Conservation (phyloP, 2,329 filamentous ascomycete species). For the Microthyrium microscopicum region DNA sequence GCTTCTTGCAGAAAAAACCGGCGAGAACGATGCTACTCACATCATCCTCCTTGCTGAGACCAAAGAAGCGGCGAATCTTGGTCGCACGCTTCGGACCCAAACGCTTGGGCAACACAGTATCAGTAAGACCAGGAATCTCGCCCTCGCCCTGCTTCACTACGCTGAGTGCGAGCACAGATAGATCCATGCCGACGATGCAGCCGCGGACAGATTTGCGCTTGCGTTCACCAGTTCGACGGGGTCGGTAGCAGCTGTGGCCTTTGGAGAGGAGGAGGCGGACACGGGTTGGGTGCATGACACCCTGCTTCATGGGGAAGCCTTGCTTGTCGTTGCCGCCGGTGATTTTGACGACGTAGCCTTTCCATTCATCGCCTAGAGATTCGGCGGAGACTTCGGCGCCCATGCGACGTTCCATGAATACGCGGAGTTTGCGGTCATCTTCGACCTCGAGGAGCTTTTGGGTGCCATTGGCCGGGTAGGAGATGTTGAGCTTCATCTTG, state of each 20-base stretch:
- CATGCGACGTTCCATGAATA: constrained; percentile 99
- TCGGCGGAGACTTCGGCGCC: constrained; percentile 85
- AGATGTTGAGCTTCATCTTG: constrained; percentile 66
- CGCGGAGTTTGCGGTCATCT: constrained; percentile 96
- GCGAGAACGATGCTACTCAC: constrained; percentile 73
- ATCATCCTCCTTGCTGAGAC: constrained; percentile 99
- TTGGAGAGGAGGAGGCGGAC: constrained; percentile 90
- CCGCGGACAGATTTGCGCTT: constrained; percentile 98
- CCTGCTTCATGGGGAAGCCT: constrained; percentile 99
- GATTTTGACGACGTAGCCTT: constrained; percentile 99
- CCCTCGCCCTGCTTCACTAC: constrained; percentile 96
- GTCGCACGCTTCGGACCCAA: constrained; percentile 98
- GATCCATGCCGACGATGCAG: constrained; percentile 93
- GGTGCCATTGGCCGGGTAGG: constrained; percentile 97
- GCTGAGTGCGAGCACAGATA: constrained; percentile 83
- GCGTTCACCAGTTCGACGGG: constrained; percentile 94
- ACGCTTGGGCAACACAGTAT: constrained; percentile 96
- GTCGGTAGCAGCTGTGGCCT: constrained; percentile 98
- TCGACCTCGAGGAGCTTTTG: constrained; percentile 99
- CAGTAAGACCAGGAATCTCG: constrained; percentile 92
- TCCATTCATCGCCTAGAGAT: constrained; percentile 96
- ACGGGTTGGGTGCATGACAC: constrained; percentile 97
- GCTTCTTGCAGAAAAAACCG: constrained; percentile 27
- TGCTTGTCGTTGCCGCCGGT: constrained; percentile 99
- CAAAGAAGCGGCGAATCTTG: constrained; percentile 99